Evolutionary conservation across 2,329 filamentous ascomycete species (phyloP).

Genomic region (Aspergillus flavus): DNA sequence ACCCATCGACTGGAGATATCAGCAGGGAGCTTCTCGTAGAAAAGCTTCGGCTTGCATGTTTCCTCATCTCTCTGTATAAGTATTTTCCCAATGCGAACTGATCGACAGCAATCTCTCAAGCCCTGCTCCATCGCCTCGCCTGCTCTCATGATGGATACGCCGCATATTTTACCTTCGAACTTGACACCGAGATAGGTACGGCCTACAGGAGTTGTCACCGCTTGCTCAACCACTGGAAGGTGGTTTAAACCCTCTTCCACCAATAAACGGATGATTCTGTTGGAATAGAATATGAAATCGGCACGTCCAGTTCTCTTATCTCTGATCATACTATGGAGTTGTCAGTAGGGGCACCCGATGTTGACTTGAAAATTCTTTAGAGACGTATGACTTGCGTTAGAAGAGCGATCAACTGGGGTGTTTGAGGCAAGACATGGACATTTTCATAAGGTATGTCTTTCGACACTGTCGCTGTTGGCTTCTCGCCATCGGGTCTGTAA

Average conservation of each 20-base stretch:
- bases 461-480: conserved; percentile 86
- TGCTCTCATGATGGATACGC: conserved; percentile 96
- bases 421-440: conserved; percentile 87
- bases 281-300: conserved; percentile 99
- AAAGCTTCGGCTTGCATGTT: conserved; percentile 85
- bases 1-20: conserved; percentile 95
- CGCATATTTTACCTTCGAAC: conserved; percentile 98
- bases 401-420: conserved; percentile 93
- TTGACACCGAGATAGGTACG: conserved; percentile 85
- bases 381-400: conserved; percentile 73
- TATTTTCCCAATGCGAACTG: conserved; percentile 98
- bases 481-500: conserved; percentile 75
- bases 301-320: conserved; percentile 86
- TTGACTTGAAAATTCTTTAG: background rate
- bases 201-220: conserved; percentile 88
- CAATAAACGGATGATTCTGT: conserved; percentile 92
- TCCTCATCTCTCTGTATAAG: conserved; percentile 97
- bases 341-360: conserved; percentile 12
- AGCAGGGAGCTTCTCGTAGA: conserved; percentile 95
- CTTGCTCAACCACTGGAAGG: conserved; percentile 84
- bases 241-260: conserved; percentile 98
- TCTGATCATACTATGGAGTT: conserved; percentile 77
- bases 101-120: conserved; percentile 91
- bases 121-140: conserved; percentile 99
- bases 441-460: conserved; percentile 79